A percentile compares a stretch with the other conserved stretches of the same genome.
Evolutionary conservation across 306 rosid genomes (phyloP).

Genomic region (Hippophae gyantsensis): DNA sequence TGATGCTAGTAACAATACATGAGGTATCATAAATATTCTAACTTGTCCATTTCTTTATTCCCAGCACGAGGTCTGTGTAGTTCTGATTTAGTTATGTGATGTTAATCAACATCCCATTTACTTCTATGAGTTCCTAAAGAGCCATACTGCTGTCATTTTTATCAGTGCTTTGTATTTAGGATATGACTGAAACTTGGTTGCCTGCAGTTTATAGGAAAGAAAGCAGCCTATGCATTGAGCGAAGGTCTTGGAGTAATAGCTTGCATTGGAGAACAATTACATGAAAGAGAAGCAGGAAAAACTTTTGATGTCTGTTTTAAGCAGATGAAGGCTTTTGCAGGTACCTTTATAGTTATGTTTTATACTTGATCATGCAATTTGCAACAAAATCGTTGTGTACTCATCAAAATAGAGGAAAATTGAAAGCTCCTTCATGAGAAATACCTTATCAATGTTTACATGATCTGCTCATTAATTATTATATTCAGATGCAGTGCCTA

Average conservation of each 20-base stretch:
- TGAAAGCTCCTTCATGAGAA: background rate
- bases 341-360: constrained; percentile 22
- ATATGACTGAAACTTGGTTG: constrained; percentile 26
- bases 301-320: constrained; percentile 74
- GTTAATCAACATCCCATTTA: background rate
- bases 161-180: constrained; percentile 11
- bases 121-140: constrained; percentile 10
- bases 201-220: constrained; percentile 89
- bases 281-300: constrained; percentile 95
- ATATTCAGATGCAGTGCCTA: constrained; percentile 72
- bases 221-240: constrained; percentile 90
- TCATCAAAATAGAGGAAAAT: too few relatives aligned
- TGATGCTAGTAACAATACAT: too few relatives aligned
- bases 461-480: constrained; percentile 7
- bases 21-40: too few relatives aligned
- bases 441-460: background rate
- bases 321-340: constrained; percentile 90
- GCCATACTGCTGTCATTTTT: constrained; percentile 7
- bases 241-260: constrained; percentile 96
- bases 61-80: too few relatives aligned
- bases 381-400: background rate
- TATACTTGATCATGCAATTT: constrained; percentile 13
- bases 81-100: too few relatives aligned
- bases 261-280: constrained; percentile 82
- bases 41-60: too few relatives aligned